phyloP scores from a whole-genome alignment of 345 rosid species.

The Linum trigynum region DNA sequence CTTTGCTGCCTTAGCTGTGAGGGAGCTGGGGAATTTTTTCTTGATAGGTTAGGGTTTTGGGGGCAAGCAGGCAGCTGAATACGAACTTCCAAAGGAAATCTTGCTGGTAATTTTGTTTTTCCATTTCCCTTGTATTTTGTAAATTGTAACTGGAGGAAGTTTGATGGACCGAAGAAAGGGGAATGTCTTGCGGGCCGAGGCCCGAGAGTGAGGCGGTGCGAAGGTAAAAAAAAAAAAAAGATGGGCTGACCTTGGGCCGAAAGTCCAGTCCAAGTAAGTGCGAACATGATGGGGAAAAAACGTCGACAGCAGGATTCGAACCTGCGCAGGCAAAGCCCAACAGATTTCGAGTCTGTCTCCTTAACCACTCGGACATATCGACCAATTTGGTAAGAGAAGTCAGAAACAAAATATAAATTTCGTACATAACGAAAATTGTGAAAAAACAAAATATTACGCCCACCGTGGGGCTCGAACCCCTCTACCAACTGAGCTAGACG shows the following conservation, averaged over 20 bases:
- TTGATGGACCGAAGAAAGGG: background rate
- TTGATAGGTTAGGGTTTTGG: background rate
- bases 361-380: constrained; percentile 97
- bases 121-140: background rate
- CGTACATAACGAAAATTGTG: too few species aligned
- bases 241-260: too few species aligned
- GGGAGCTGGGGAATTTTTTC: background rate
- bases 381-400: constrained; percentile 1
- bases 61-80: background rate
- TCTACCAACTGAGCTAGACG: too few species aligned
- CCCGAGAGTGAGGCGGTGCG: background rate
- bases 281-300: background rate
- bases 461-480: too few species aligned
- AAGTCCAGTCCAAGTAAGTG: background rate
- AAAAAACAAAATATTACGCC: too few species aligned
- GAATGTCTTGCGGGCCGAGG: background rate
- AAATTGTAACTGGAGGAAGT: background rate
- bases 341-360: constrained; percentile 99
- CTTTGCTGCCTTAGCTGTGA: background rate
- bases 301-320: constrained; percentile 99
- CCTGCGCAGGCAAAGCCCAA: constrained; percentile 99
- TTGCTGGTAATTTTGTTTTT: background rate
- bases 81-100: too few species aligned
- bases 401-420: too few species aligned
- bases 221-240: too few species aligned